Evolutionary conservation across 2,329 filamentous ascomycete genomes (phyloP).

Genomic region (Cryphonectria japonica): DNA sequence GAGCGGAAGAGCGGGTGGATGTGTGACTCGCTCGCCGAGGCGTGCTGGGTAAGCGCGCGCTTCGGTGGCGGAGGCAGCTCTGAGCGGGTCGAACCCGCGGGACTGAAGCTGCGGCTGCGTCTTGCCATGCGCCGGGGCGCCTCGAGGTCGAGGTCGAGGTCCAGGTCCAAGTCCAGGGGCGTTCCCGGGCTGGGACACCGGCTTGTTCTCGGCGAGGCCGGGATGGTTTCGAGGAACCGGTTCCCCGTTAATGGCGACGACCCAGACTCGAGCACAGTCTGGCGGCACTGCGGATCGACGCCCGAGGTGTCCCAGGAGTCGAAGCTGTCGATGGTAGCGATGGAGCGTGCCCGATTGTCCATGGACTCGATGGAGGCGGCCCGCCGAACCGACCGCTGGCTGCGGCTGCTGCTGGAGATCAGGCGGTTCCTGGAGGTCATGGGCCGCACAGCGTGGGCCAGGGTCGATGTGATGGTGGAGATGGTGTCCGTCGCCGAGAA

Average conservation of each 20-base stretch:
- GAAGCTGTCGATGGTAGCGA: slow-evolving; percentile 63
- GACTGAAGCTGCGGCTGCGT: slow-evolving; percentile 58
- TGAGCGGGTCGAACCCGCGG: slow-evolving; percentile 38
- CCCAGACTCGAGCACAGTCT: slow-evolving; percentile 57
- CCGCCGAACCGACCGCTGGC: slow-evolving; percentile 40
- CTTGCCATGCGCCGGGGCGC: slow-evolving; percentile 37
- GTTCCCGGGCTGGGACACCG: slow-evolving; percentile 67
- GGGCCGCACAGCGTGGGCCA: slow-evolving; percentile 56
- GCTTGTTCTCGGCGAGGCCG: slow-evolving; percentile 66
- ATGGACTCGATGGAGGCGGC: slow-evolving; percentile 54
- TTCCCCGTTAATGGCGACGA: slow-evolving; percentile 47
- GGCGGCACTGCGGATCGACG: slow-evolving; percentile 65
- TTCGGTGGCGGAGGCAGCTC: slow-evolving; percentile 36
- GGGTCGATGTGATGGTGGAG: slow-evolving; percentile 52
- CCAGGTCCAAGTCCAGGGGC: slow-evolving; percentile 62
- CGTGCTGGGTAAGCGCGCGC: slow-evolving; percentile 40
- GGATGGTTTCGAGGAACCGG: slow-evolving; percentile 71
- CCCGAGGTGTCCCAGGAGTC: slow-evolving; percentile 76
- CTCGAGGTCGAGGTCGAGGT: slow-evolving; percentile 58
- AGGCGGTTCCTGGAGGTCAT: slow-evolving; percentile 61
- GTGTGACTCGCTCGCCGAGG: slow-evolving; percentile 61
- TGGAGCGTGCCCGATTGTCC: slow-evolving; percentile 39
- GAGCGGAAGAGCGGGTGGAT: slow-evolving; percentile 80
- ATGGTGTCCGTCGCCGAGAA: slow-evolving; percentile 50
- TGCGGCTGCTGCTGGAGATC: slow-evolving; percentile 45